Evolutionary conservation across 2,329 filamentous ascomycete species (phyloP), one percentile per base, ranked within the genome.

Genomic region (Fusarium torreyae): DNA sequence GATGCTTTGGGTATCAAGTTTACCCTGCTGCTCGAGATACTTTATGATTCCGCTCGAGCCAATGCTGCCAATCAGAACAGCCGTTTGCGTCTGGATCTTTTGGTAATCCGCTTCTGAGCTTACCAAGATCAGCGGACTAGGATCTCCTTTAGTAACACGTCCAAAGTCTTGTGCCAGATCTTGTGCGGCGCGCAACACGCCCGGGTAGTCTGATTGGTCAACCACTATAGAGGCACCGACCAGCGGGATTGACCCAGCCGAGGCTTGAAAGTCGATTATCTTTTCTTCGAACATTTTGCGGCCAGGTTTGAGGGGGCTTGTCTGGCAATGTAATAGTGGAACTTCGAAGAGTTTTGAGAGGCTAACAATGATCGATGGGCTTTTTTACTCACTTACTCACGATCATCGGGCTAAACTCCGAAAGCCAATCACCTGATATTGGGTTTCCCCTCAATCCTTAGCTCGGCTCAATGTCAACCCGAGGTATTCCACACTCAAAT

Each of bases 121-220:
- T 13, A 57, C 2, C 6, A 46, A 3, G 5, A 60, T 1, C 8
- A 70, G 2, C 0, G 54, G 51, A 18, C 14, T 63, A 1, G 33
- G 8, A 7, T 31, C 43, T 0, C 36, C 24, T 8, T 57, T 64
- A 1, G 67, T 70, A 8, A 68, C 54, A 3, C 54, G 51, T 4
- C 49, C 36, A 43, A 70, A 70, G 17, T 70, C 67, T 6, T 54
- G 15, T 2, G 67, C 39, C 38, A 70, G n/a, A 36, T 70, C 63
- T 14, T 4, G 24, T 40, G 63, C 57, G 18, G 67, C 67, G 13
- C 64, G 64, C 38, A 68, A 36, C 6, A 70, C 43, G 0, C 67
- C 67, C 13, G 46, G 38, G 15, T 51, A 33, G 17, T 70, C 67
- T 42, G 51, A 52, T n/a, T 68, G 20, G 44, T 57, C 58, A 14